Conservation (phyloP, 805 yeast species). For the Kregervanrija fluxuum region DNA sequence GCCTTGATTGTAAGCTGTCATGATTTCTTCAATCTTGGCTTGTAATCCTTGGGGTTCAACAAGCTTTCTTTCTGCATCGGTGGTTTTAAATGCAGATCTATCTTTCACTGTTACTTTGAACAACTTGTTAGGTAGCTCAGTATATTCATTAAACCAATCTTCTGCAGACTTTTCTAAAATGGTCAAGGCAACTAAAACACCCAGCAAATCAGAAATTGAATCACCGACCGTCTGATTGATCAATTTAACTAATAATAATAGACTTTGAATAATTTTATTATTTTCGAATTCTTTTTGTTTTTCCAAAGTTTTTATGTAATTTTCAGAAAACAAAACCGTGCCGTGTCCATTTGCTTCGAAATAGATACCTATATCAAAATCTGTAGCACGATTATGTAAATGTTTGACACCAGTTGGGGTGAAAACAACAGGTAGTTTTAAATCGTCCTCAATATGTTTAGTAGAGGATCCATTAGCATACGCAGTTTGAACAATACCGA, state of each 20-base stretch:
- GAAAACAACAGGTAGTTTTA: conserved; percentile 74
- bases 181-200: conserved; percentile 60
- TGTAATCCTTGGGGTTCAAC: conserved; percentile 77
- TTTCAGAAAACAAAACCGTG: conserved; percentile 73
- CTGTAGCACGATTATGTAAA: conserved; percentile 83
- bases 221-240: conserved; percentile 99
- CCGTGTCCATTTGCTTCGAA: conserved; percentile 99
- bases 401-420: conserved; percentile 97
- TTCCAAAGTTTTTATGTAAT: conserved; percentile 36
- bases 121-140: conserved; percentile 81
- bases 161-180: conserved; percentile 40
- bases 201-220: conserved; percentile 85
- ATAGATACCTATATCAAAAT: conserved; percentile 86
- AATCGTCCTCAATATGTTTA: conserved; percentile 47
- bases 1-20: conserved; percentile 38
- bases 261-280: conserved; percentile 41
- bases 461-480: conserved; percentile 96
- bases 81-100: conserved; percentile 70
- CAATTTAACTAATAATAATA: conserved; percentile 56
- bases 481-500: conserved; percentile 94
- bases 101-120: conserved; percentile 80
- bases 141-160: conserved; percentile 71
- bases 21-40: conserved; percentile 48
- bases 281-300: conserved; percentile 35
- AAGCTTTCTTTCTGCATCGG: conserved; percentile 83